Evolutionary conservation across 805 yeast species (phyloP), one percentile per base, ranked within the genome.

Genomic region (Starmerella kuoi): DNA sequence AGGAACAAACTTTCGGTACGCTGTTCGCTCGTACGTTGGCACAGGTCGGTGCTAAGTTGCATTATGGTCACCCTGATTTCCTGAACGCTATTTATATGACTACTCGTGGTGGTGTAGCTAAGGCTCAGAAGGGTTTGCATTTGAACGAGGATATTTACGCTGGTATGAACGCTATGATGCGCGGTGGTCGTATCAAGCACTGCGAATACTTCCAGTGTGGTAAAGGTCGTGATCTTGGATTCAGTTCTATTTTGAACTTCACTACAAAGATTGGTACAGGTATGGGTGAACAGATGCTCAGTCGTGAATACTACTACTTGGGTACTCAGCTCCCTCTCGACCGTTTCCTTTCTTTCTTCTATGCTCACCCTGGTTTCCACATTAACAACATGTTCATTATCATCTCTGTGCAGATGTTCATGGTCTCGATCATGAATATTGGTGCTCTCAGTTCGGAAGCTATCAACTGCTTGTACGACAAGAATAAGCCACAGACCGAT

Each of bases 361-460:
- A 88, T 63, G 97, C 97, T 0, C 97, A 88, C 60, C 88, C 95
- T 9, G 97, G 97, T 5, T 88, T 88, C 65, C 97, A 88, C 61
- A 66, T 88, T 53, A 88, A 88, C 60, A 88, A 88, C 58, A 67
- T 87, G 51, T 83, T 87, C 55, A 88, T 88, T 48, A 77, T 85
- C 53, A 60, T 85, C 28, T 85, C 96, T 0, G 77, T 86, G n/a
- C 91, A 84, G 55, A 59, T 85, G 55, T 87, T 88, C 61, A 79
- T 87, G 78, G 56, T 87, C 44, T 76, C 84, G 4, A 62, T 85
- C 55, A 68, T 85, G 23, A 84, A 82, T 59, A 64, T 88, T 50
- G 95, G 94, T 1, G 68, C 95, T 0, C 62, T 88, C 51, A 73
- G 69, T 22, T 74, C 77, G 52, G 95, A 87, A 54, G 66, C 83